Evolutionary conservation across 225 moss, liverwort and hornwort species (phyloP), one percentile per base, ranked within the genome.

Genomic region (Physcomitrium patens): DNA sequence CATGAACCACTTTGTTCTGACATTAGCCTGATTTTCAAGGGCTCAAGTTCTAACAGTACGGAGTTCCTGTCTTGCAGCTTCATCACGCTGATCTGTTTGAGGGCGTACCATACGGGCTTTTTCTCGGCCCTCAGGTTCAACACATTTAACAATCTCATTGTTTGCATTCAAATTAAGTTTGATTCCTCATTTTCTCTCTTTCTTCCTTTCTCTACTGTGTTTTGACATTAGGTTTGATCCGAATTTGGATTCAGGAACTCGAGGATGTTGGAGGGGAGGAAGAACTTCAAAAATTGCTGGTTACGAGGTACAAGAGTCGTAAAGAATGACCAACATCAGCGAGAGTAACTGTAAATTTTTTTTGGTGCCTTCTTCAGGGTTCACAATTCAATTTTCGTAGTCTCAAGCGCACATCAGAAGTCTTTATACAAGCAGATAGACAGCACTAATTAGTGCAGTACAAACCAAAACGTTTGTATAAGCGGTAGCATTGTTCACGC

Each of bases 61-160:
- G 58, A 65, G 19, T 13, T 31, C 7, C 45, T 27, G 10, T 73
- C 56, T 60, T 41, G 24, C 90, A 96, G 88, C 90, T 96, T 13
- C 93, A 96, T 78, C 93, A 94, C 60, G 96, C 96, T 18, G 92
- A 96, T 61, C 74, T 96, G 4, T 96, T 87, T 50, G 75, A 82
- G 19, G 96, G 96, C 12, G 87, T 94, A 53, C 93, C 96, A 1
- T 92, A 91, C 22, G 96, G 96, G 14, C 87, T 96, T 2, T 96
- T 96, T 69, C 89, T 96, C 0, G 93, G 92, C 15, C 92, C 93
- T 20, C 85, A 89, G 87, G 90, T 90, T 72, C 17, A 14, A 28
- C 51, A 17, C 53, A n/a, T 3, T 8, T 3, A 26, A n/a, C 9
- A 11, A 37, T 56, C 42, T 44, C 24, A 26, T 0, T 7, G 17